These are phyloP conservation scores for Vigna hirtella DNA, from an alignment of 306 rosid species.

Conservation along the genomic window DNA sequence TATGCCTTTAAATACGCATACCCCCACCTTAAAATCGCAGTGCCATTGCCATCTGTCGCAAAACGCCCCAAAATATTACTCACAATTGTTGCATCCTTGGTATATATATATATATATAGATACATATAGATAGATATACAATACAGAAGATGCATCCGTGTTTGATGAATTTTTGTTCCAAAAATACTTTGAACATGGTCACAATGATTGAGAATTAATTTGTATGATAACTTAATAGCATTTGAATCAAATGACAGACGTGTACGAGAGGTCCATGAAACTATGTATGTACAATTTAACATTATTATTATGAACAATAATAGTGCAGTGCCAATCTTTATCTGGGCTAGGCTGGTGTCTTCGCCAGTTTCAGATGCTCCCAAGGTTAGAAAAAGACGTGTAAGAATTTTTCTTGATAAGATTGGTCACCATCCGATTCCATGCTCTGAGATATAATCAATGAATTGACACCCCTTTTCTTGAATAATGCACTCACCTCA, in stretches of 20 bases:
- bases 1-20: slow-evolving; percentile 43
- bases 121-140: background rate
- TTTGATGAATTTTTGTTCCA: background rate
- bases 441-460: slow-evolving; percentile 8
- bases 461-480: slow-evolving; percentile 18
- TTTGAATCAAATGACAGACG: background rate
- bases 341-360: slow-evolving; percentile 52
- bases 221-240: slow-evolving; percentile 19
- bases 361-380: slow-evolving; percentile 41
- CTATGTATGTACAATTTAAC: slow-evolving; percentile 5
- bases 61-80: background rate
- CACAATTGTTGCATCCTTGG: slow-evolving; percentile 3
- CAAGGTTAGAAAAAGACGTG: slow-evolving; percentile 47
- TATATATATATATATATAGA: background rate
- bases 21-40: slow-evolving; percentile 32
- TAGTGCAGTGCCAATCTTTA: slow-evolving; percentile 51
- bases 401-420: slow-evolving; percentile 11
- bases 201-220: slow-evolving; percentile 29
- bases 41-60: slow-evolving; percentile 21
- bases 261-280: slow-evolving; percentile 8
- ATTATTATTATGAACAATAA: slow-evolving; percentile 33
- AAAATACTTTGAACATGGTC: background rate
- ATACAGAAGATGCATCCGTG: background rate
- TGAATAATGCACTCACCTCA: background rate
- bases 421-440: slow-evolving; percentile 35